Base-by-base conservation (phyloP, 2,329 filamentous ascomycete species). In the Phialophora verrucosa region DNA sequence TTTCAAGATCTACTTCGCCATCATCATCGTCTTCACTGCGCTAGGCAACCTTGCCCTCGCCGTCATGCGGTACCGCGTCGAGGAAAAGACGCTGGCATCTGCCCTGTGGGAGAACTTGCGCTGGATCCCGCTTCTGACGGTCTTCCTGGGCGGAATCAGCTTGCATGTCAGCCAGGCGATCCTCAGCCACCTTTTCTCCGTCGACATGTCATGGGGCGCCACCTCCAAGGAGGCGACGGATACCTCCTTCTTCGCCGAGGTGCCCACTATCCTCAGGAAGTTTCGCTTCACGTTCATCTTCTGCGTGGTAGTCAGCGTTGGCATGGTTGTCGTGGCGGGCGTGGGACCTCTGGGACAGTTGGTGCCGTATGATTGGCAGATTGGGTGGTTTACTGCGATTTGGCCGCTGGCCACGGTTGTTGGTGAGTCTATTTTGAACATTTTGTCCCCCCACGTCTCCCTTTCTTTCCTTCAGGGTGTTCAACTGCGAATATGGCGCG, bases 121-220 rank as follows among this genome's bases (percentile, higher is more conserved):
- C 72, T 89, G 87, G 87, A 82, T 86, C 20, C 84, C 84, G 1
- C 82, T 89, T 69, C 78, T 84, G 70, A 89, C 89, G 68, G 89
- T 95, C 76, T 96, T 95, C 83, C 83, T 96, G 20, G 92, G 92
- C 60, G 92, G 92, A 47, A 83, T 95, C 58, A 91, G 88, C 0
- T 84, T 96, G 42, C 91, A 96, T 79, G 86, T 96, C 57, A 91
- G 87, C 32, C 90, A 93, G 76, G 92, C 92, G 1, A 82, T 96
- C 38, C 79, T 95, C 54, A 85, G 88, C 4, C 92, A 96, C 81
- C 91, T 95, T 86, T 91, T 95, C 76, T 88, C 91, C 79, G 88
- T 94, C 75, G 85, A 95, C 78, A 94, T 95, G 89, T 87, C 86
- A 2, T 95, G 92, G 92, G 91, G 91, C 59, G 88, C 91, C 1